These are phyloP conservation scores for Leccinum truebloodii DNA, from an alignment of 768 basidiomycete species.

Conservation along the genomic window DNA sequence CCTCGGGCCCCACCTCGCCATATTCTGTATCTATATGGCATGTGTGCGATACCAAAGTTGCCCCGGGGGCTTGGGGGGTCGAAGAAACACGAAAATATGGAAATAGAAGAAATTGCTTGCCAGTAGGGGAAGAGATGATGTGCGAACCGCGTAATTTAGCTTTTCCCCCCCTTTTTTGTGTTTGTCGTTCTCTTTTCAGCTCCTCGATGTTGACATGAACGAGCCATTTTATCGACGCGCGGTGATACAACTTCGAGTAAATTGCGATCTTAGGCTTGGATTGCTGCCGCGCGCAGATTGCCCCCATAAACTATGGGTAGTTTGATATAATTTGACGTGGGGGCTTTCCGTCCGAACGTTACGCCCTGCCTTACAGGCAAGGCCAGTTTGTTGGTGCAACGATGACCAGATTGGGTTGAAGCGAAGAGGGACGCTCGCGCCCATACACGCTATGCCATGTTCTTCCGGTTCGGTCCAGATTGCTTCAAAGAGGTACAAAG, in stretches of 20 bases:
- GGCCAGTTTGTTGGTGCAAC: neutral
- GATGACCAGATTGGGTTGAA: neutral
- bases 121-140: neutral
- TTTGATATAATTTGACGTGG: slow-evolving; percentile 63
- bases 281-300: neutral
- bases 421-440: no score
- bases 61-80: neutral
- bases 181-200: neutral
- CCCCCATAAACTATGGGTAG: neutral
- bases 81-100: neutral
- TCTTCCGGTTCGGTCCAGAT: no score
- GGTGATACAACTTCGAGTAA: neutral
- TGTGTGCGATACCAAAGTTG: neutral
- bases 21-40: neutral
- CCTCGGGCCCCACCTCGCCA: neutral
- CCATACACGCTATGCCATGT: no score
- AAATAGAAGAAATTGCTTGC: neutral
- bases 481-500: neutral
- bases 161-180: neutral
- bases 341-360: slow-evolving; percentile 59
- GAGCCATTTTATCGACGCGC: neutral
- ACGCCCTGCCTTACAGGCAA: slow-evolving; percentile 51
- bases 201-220: neutral
- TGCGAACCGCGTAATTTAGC: neutral
- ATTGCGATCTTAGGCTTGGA: neutral